A percentile compares a stretch with the other conserved stretches of the same genome.
Evolutionary conservation across 768 basidiomycete species (phyloP).

Genomic region (Hirschioporus abietinus): DNA sequence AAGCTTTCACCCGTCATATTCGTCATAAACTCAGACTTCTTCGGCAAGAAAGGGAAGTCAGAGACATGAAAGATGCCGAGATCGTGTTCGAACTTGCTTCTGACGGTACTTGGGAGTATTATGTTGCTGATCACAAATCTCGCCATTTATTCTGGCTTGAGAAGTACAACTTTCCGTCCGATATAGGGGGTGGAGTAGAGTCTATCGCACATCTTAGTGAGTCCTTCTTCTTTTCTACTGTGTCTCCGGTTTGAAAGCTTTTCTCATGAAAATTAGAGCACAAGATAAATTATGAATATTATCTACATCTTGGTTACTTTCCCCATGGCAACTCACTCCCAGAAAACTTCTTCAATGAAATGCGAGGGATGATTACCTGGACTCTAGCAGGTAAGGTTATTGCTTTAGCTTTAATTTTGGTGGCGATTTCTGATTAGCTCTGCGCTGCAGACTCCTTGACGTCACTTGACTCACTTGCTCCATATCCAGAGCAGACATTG

Average conservation of each 20-base stretch:
- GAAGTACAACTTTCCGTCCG: not conserved
- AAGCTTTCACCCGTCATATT: not conserved
- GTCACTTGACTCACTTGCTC: not conserved
- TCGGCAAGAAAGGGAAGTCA: not conserved
- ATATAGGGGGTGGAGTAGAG: not conserved
- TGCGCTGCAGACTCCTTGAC: not conserved
- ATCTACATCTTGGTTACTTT: not conserved
- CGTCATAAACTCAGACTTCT: not conserved
- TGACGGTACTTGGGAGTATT: not conserved
- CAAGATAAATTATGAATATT: slow-evolving; percentile 2
- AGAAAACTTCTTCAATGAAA: not conserved
- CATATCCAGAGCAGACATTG: not conserved
- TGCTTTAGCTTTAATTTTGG: not conserved
- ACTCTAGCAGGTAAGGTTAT: not conserved
- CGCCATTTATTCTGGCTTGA: not conserved
- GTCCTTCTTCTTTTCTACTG: not conserved
- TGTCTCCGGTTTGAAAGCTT: not conserved
- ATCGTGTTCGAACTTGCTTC: not conserved
- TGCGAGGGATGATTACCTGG: not conserved
- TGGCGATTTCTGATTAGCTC: not conserved
- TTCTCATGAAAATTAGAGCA: not conserved
- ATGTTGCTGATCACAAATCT: not conserved
- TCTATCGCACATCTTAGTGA: not conserved
- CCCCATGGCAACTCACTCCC: not conserved
- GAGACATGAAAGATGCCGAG: not conserved